Base-by-base conservation (phyloP, 345 rosid genomes). In the Boechera stricta region DNA sequence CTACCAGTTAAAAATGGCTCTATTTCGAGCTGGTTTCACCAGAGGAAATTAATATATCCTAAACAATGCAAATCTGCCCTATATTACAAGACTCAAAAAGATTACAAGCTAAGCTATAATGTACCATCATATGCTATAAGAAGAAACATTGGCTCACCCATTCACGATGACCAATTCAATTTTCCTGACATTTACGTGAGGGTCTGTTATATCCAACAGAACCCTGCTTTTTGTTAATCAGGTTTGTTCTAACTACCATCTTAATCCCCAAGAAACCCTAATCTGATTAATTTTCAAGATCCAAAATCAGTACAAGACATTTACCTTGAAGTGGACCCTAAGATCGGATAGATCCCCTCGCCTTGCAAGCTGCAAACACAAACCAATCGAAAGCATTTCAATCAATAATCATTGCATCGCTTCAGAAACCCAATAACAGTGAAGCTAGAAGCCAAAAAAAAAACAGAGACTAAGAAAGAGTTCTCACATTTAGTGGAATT, bases 241-340 rank as follows among this genome's bases (percentile, higher is more conserved):
- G 91, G 87, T 81, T 75, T 69, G 0, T 47, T 16, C 63, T 24
- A 79, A 18, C 10, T 4, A 42, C 18, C 11, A 56, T 0, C 67
- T 10, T 10, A 56, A 55, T 7, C 3, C 13, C 24, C 0, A 0
- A 5, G 26, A 1, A 24, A 12, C 5, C 4, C n/a, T 38, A 60
- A 31, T 52, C 44, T 12, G 10, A 49, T 48, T 48, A 61, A 58
- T 75, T 67, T 48, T 13, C 16, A 5, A 48, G 11, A 58, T 75
- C 18, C 1, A 3, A 4, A 10, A n/a, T 5, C 0, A 1, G 10
- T 18, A 31, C 7, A 58, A 21, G 42, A 48, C 4, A 55, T 47
- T 66, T 75, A 93, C 98, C 97, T 95, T 95, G 81, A 95, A 95
- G 74, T 91, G 99, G 81, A 89, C 96, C 78, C 99, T 86, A 29